These are phyloP conservation scores for Rhizopogon sp. DNA, from an alignment of 768 basidiomycete species.

Conservation along the genomic window DNA sequence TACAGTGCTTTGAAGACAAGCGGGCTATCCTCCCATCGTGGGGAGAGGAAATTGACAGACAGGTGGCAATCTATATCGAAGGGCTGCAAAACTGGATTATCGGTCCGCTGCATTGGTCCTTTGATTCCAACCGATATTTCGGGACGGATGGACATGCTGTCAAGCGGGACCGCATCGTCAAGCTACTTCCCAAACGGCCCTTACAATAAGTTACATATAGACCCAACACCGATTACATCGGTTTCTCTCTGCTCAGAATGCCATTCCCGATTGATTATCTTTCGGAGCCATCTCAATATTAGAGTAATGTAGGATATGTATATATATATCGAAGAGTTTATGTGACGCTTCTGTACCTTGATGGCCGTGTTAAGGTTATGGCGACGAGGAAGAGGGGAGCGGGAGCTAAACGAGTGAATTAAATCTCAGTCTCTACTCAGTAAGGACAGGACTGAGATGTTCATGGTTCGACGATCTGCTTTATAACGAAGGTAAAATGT, in stretches of 20 bases:
- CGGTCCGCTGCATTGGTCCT: constrained; percentile 71
- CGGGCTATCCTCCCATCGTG: constrained; percentile 51
- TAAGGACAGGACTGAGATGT: too few species aligned
- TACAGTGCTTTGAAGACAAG: constrained; percentile 47
- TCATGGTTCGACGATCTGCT: too few species aligned
- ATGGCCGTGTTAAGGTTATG: too few species aligned
- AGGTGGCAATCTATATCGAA: constrained; percentile 52
- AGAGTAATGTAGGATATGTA: too few species aligned
- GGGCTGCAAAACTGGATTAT: constrained; percentile 72
- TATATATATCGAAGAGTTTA: too few species aligned
- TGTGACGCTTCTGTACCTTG: too few species aligned
- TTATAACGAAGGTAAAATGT: too few species aligned
- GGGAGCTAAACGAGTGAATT: too few species aligned
- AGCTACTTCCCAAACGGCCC: constrained; percentile 39
- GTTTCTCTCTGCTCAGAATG: not conserved
- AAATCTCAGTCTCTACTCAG: too few species aligned
- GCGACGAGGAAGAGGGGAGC: too few species aligned
- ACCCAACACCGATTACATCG: not conserved
- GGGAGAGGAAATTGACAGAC: constrained; percentile 53
- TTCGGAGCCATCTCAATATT: too few species aligned
- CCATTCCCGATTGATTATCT: too few species aligned
- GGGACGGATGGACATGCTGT: constrained; percentile 52
- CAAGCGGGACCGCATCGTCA: constrained; percentile 49
- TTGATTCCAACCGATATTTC: constrained; percentile 66
- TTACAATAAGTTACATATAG: constrained; percentile 3